Evolutionary conservation across 1,139 yeast species (phyloP).

Genomic region (Meyerozyma smithsonii): DNA sequence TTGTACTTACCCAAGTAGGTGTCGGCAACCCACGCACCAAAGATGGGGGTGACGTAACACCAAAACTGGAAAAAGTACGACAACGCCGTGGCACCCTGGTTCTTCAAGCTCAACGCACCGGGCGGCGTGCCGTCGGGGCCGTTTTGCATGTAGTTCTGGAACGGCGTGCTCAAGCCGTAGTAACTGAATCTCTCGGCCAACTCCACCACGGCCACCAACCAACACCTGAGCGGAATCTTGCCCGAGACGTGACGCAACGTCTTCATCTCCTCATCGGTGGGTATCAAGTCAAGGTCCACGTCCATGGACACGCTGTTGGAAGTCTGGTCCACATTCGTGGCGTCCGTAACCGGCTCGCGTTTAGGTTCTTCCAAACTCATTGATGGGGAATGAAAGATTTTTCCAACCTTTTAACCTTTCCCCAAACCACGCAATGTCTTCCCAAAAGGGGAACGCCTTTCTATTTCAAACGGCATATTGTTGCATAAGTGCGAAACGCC

Average conservation of each 20-base stretch:
- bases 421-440: not conserved
- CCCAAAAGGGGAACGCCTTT: not conserved
- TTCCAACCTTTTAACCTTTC: not conserved
- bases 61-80: slow-evolving; percentile 76
- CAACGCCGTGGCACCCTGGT: slow-evolving; percentile 67
- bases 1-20: slow-evolving; percentile 68
- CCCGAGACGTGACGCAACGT: slow-evolving; percentile 40
- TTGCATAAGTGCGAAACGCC: not conserved
- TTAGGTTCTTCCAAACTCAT: not conserved
- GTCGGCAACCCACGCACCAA: slow-evolving; percentile 76
- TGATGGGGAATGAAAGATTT: not conserved
- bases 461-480: not conserved
- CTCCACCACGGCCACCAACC: slow-evolving; percentile 75
- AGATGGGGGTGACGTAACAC: slow-evolving; percentile 77
- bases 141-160: slow-evolving; percentile 73
- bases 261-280: slow-evolving; percentile 36
- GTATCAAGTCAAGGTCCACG: slow-evolving; percentile 20
- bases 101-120: slow-evolving; percentile 62
- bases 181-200: slow-evolving; percentile 82
- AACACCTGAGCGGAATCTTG: slow-evolving; percentile 41
- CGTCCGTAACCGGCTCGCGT: not conserved
- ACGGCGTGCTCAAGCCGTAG: slow-evolving; percentile 73
- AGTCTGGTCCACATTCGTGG: not conserved
- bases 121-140: slow-evolving; percentile 40
- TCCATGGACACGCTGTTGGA: not conserved